phyloP scores from a whole-genome alignment of 495 filamentous ascomycete species.

The Lepraria neglecta region DNA sequence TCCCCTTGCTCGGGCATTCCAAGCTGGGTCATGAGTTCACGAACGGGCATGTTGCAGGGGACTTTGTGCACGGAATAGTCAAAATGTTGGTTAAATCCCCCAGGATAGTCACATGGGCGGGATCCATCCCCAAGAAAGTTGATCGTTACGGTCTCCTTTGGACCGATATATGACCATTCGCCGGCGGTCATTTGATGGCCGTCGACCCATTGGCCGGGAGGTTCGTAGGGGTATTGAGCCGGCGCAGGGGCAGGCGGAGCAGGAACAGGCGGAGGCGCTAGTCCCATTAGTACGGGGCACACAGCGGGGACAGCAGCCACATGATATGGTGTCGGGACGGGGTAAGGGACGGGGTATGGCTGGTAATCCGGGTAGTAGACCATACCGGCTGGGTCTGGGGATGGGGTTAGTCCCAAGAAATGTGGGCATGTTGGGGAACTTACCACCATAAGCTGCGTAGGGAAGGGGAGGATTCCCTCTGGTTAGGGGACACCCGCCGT shows the following conservation, averaged over 20 bases:
- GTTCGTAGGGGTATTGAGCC: background rate
- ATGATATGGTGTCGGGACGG: background rate
- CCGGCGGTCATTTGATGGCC: background rate
- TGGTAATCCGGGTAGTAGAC: no score
- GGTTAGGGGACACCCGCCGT: no score
- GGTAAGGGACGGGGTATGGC: background rate
- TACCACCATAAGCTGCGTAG: background rate
- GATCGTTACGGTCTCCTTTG: slow-evolving; percentile 2
- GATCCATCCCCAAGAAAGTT: slow-evolving; percentile 17
- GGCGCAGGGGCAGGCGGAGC: background rate
- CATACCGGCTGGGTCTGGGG: no score
- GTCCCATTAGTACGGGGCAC: no score
- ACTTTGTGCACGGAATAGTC: slow-evolving; percentile 1
- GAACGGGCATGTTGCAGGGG: slow-evolving; percentile 18
- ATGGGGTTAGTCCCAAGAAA: background rate
- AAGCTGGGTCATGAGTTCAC: slow-evolving; percentile 3
- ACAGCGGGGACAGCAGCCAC: slow-evolving; percentile 7
- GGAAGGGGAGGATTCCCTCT: no score
- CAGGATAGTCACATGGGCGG: slow-evolving; percentile 18
- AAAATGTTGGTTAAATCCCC: background rate
- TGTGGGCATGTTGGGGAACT: background rate
- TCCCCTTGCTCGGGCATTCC: background rate
- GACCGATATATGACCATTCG: slow-evolving; percentile 2
- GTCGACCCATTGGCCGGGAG: slow-evolving; percentile 4
- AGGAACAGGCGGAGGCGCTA: background rate